Evolutionary conservation across 2,329 filamentous ascomycete genomes (phyloP), one percentile per base, ranked within the genome.

Genomic region (Emergomyces africanus): DNA sequence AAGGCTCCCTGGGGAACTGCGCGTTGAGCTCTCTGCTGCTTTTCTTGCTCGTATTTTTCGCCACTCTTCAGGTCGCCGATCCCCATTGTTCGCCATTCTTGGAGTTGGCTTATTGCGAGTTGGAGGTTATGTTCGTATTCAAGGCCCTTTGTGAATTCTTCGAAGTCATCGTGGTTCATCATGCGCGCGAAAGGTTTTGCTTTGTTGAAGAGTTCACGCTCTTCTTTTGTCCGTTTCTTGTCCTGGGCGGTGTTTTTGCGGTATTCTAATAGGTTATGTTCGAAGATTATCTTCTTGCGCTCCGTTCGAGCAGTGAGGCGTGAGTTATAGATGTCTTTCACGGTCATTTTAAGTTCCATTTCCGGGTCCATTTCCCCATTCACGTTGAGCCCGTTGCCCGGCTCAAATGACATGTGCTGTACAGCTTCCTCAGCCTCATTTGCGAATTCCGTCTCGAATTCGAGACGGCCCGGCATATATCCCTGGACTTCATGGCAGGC

Each of bases 371-470:
- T 79, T 69, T 95, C 87, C 62, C 89, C 88, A 0, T 90, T 96
- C 0, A 88, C 85, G 68, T 96, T 95, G 65, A 95, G 80, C 60
- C 94, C 94, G 74, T 96, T 92, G 30, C 94, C 94, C 0, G 94
- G 92, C 60, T 97, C 92, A 68, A 99, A 99, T 64, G 95, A 88
- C 91, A 99, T 97, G 63, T 95, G 86, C 71, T 99, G 94, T 1
- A 99, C 94, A 0, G 92, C 92, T 74, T 97, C 95, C 75, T 99
- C 94, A 0, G 94, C 94, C 68, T 99, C 94, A 68, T 99, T 99
- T 68, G 92, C 89, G 70, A 96, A 94, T 68, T 99, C 94, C 0
- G 89, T 96, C 78, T 99, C 94, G 64, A 99, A 99, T 69, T 99
- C 94, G 64, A 99, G 75, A 46, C 94, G 90, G 50, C 94, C 94